Conservation (phyloP, 805 yeast species). For the Wickerhamomyces strasburgensis region DNA sequence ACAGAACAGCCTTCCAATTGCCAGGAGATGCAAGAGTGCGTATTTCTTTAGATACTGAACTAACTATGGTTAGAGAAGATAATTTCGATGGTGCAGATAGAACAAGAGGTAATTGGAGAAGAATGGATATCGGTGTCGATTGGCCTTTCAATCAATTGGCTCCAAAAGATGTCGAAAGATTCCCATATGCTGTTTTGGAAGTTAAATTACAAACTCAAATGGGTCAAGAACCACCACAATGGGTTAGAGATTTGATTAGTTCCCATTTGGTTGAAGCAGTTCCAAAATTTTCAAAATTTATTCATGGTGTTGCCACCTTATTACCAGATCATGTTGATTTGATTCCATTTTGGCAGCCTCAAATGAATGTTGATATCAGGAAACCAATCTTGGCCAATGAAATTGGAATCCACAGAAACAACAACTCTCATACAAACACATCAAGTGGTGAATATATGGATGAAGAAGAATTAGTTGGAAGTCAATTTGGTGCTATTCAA, state of each 20-base stretch:
- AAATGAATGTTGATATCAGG: constrained; percentile 92
- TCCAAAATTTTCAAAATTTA: constrained; percentile 95
- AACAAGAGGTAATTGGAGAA: constrained; percentile 92
- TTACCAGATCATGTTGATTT: constrained; percentile 76
- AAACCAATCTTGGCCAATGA: constrained; percentile 56
- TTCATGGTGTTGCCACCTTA: constrained; percentile 93
- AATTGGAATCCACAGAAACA: constrained; percentile 27
- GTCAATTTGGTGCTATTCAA: constrained; percentile 37
- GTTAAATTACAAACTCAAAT: constrained; percentile 95
- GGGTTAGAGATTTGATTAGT: constrained; percentile 91
- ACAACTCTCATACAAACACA: constrained; percentile 25
- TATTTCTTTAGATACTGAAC: constrained; percentile 94
- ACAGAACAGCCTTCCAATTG: constrained; percentile 97
- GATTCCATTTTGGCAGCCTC: constrained; percentile 97
- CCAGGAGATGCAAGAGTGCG: constrained; percentile 99
- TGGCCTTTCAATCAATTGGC: constrained; percentile 88
- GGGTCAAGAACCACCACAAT: constrained; percentile 98
- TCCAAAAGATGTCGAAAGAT: constrained; percentile 81
- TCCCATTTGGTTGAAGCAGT: constrained; percentile 97
- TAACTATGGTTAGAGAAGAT: constrained; percentile 97
- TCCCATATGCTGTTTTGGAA: constrained; percentile 96
- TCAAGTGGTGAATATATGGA: constrained; percentile 57
- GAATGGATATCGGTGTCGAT: constrained; percentile 97
- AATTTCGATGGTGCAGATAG: constrained; percentile 90
- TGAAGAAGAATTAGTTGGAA: constrained; percentile 60